Base-by-base conservation (phyloP, 139 green algal genomes). In the Nannochloris sp. region DNA sequence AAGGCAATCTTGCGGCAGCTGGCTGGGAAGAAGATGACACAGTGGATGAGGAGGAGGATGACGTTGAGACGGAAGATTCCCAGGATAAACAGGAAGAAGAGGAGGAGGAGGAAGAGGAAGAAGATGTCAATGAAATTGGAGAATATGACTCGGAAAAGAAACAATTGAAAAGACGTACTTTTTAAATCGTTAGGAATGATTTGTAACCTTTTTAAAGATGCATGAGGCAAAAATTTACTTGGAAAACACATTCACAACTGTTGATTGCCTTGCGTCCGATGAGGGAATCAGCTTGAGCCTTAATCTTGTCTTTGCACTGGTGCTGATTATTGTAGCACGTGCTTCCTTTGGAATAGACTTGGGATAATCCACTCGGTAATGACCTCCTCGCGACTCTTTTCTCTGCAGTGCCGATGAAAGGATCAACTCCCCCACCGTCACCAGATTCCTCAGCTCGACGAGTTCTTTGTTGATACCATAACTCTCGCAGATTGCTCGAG, bases 391-490 rank as follows among this genome's bases (percentile, higher is more conserved):
- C 31, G 64, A 85, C 81, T 98, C 91, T 4, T 74, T 67, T 34
- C 91, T 85, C 65, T 85, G 75, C 68, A 95, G 75, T 4, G 92
- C 91, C 54, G 78, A 86, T 4, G 67, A 73, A 40, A 93, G 69
- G 37, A 94, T 83, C 19, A 96, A 79, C 76, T 92, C 79, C 6
- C 83, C 92, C 14, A 92, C 81, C 3, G 78, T 88, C 2, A 85
- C 75, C 53, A 98, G 66, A 79, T 95, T 97, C 37, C 77, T 68
- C 46, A 98, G 76, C 81, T 98, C 93, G 21, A 88, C 70, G 44
- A 94, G 54, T 66, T 82, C 75, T 3, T 72, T 73, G 62, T 40
- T 83, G 4, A 83, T 67, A 23, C 84, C 85, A 37, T 83, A 82
- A 46, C 61, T 61, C 56, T 80, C 57, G 12, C 60, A 60, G 59